Base-by-base conservation (phyloP, 2,329 filamentous ascomycete genomes). In the Fusarium sp. region DNA sequence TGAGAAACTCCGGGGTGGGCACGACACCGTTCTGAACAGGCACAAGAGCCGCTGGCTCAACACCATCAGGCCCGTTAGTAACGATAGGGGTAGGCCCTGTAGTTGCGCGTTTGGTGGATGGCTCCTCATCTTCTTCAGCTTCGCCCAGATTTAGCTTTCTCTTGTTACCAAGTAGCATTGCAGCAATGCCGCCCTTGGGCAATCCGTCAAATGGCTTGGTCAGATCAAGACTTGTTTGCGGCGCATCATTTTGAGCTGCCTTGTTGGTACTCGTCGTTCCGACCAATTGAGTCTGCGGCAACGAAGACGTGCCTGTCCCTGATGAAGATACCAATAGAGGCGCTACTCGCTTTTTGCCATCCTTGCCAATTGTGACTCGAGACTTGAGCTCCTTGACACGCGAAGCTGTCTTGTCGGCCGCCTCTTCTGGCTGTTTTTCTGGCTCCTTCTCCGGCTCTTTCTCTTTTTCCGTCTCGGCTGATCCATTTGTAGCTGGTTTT, bases 291-390 rank as follows among this genome's bases (percentile, higher is more conserved):
- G 94, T 92, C 76, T 97, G 93, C 2, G 95, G 95, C 14, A 98
- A 83, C 18, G 94, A 97, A 1, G 94, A 97, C 75, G 94, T 90
- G 13, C 93, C 93, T 2, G 91, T 92, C 4, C 93, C 93, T 11
- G 94, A 95, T 0, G 93, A 94, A 1, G 95, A 97, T 9, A 99
- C 93, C 14, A 99, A 85, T 69, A 99, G 85, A 3, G 96, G 96
- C 6, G 94, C 93, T 58, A 99, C 95, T 57, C 96, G 89, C 82
- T 99, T 99, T 82, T 96, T 98, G 30, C 96, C 96, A 71, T 99
- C 95, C 78, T 98, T 98, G 0, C 93, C 97, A 64, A 98, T 91
- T 0, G 95, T 98, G 5, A 98, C 94, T 55, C 96, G 88, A 67
- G 95, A 93, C 80, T 98, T 98, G 69, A 98, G 81, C 74, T 84